Evolutionary conservation across 2,329 filamentous ascomycete genomes (phyloP).

Genomic region (Ilyonectria sp.): DNA sequence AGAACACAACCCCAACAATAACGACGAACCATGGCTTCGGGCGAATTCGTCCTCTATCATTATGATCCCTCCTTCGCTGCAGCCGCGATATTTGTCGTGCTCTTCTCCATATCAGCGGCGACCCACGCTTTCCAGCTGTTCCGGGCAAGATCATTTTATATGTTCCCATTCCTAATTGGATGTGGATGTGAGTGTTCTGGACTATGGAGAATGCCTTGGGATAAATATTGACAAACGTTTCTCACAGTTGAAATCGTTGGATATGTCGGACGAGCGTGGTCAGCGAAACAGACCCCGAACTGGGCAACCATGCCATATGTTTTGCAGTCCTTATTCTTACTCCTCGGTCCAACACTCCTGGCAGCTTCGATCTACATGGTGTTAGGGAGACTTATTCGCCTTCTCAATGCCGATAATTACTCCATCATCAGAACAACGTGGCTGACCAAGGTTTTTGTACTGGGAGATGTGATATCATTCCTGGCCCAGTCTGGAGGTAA

Average conservation of each 20-base stretch:
- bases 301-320: slow-evolving; percentile 51
- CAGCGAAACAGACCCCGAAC: slow-evolving; percentile 53
- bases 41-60: too few species aligned
- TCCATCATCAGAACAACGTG: slow-evolving; percentile 9
- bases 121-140: too few species aligned
- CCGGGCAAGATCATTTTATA: too few species aligned
- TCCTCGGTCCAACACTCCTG: slow-evolving; percentile 56
- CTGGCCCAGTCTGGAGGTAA: slow-evolving; percentile 40
- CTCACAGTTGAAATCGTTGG: slow-evolving; percentile 34
- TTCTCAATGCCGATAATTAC: slow-evolving; percentile 18
- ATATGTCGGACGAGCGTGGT: slow-evolving; percentile 63
- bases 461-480: slow-evolving; percentile 62
- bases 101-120: too few species aligned
- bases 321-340: slow-evolving; percentile 52
- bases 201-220: neutral
- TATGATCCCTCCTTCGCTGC: too few species aligned
- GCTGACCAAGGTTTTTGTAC: slow-evolving; percentile 28
- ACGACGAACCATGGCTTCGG: too few species aligned
- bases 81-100: too few species aligned
- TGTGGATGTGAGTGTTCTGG: neutral
- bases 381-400: slow-evolving; percentile 6
- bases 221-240: neutral
- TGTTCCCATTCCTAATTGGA: neutral
- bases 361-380: slow-evolving; percentile 58
- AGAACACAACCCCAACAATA: too few species aligned